phyloP scores from a whole-genome alignment of 2,329 filamentous ascomycete genomes.

The Talaromyces sp. region DNA sequence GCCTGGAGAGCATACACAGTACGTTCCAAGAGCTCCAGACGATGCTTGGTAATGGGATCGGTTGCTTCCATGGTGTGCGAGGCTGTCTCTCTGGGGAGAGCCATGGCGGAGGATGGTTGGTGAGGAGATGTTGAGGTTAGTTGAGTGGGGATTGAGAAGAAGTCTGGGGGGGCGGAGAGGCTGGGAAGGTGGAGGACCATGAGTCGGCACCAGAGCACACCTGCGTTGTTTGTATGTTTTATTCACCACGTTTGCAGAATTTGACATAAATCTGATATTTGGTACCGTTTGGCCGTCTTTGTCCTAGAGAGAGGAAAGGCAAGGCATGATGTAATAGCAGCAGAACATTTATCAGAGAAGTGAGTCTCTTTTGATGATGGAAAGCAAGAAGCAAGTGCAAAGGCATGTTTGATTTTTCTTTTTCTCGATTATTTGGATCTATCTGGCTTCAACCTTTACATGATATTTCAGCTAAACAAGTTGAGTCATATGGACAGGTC shows the following conservation, averaged over 20 bases:
- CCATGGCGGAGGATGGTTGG: background rate
- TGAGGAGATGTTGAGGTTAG: too few relatives aligned
- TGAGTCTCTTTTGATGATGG: background rate
- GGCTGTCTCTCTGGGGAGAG: constrained; percentile 1
- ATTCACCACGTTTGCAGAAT: background rate
- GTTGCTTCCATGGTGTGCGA: constrained; percentile 1
- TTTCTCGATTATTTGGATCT: background rate
- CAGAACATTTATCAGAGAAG: too few relatives aligned
- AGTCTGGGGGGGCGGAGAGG: background rate
- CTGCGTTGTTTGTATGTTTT: background rate
- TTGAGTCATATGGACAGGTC: background rate
- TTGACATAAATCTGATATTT: background rate
- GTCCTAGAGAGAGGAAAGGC: background rate
- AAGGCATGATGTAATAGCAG: background rate
- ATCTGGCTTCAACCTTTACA: background rate
- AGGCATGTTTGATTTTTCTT: background rate
- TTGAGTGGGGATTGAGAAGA: background rate
- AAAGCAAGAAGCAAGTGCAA: background rate
- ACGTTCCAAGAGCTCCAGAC: constrained; percentile 7
- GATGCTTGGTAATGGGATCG: constrained; percentile 2
- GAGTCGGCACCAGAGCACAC: background rate
- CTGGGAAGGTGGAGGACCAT: background rate
- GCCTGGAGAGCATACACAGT: constrained; percentile 9
- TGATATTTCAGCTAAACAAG: too few relatives aligned
- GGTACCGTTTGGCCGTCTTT: background rate